Evolutionary conservation across 441 rosid species (phyloP).

Genomic region (Erodium texanum): DNA sequence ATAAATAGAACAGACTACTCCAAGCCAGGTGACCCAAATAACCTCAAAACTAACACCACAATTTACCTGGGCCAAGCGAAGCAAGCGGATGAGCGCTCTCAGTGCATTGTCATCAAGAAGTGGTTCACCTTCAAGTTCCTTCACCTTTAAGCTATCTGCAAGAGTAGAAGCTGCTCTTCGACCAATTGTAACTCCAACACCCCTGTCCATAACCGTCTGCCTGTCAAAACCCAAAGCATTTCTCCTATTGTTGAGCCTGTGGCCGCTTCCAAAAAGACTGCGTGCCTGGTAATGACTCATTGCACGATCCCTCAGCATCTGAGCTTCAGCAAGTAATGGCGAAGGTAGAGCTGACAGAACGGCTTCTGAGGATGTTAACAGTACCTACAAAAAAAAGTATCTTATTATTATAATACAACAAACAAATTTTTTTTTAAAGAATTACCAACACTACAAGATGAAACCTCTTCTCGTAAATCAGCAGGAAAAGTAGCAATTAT

Average conservation of each 20-base stretch:
- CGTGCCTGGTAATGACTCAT: constrained; percentile 98
- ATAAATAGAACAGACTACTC: not conserved
- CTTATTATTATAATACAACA: constrained; percentile 17
- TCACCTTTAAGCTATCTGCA: constrained; percentile 58
- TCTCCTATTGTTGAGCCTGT: constrained; percentile 65
- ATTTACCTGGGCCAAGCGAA: constrained; percentile 80
- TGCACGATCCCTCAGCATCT: constrained; percentile 91
- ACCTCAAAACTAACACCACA: constrained; percentile 3
- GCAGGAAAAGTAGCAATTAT: constrained; percentile 98
- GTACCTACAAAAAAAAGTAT: constrained; percentile 50
- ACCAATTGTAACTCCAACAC: constrained; percentile 81
- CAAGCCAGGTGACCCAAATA: constrained; percentile 8
- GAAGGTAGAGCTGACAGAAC: constrained; percentile 88
- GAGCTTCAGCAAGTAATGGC: constrained; percentile 90
- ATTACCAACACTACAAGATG: not conserved
- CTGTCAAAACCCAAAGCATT: constrained; percentile 92
- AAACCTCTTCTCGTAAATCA: constrained; percentile 96
- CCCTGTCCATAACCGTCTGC: constrained; percentile 87
- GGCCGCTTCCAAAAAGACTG: constrained; percentile 78
- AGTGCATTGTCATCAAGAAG: constrained; percentile 67
- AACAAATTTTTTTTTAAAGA: not conserved
- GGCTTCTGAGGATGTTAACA: constrained; percentile 92
- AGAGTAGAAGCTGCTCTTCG: constrained; percentile 58
- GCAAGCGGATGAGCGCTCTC: constrained; percentile 72
- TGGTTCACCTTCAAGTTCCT: constrained; percentile 86